phyloP scores from a whole-genome alignment of 257 asterid species.

The Solanum raphanifolium region DNA sequence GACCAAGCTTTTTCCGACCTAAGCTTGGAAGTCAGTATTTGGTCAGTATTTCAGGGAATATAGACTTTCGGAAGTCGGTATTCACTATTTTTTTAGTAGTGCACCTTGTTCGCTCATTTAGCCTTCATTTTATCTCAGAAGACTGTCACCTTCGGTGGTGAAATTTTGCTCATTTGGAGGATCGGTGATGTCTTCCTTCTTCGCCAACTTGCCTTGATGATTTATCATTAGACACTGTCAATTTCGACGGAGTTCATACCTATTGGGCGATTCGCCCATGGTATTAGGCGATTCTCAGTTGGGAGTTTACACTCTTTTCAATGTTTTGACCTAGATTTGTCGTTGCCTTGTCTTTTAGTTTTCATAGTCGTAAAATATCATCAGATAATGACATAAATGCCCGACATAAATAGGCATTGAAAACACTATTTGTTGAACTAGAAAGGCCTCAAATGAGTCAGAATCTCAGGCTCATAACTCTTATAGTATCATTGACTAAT shows the following conservation, averaged over 20 bases:
- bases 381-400: neutral
- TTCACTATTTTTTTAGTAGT: too few species aligned
- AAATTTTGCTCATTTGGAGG: too few species aligned
- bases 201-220: too few species aligned
- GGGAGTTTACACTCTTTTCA: neutral
- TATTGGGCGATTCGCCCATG: neutral
- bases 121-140: too few species aligned
- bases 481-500: too few species aligned
- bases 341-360: neutral
- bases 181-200: too few species aligned
- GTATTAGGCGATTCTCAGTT: neutral
- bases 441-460: neutral
- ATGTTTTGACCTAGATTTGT: neutral
- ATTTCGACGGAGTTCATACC: neutral
- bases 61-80: too few species aligned
- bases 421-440: neutral
- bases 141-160: too few species aligned
- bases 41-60: too few species aligned
- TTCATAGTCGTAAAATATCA: neutral
- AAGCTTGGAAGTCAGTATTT: too few species aligned
- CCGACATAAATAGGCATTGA: neutral
- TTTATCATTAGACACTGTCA: neutral
- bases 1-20: too few species aligned
- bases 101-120: too few species aligned
- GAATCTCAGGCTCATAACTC: neutral